phyloP scores from a whole-genome alignment of 345 rosid species.

The Lenwebbia sp. region DNA sequence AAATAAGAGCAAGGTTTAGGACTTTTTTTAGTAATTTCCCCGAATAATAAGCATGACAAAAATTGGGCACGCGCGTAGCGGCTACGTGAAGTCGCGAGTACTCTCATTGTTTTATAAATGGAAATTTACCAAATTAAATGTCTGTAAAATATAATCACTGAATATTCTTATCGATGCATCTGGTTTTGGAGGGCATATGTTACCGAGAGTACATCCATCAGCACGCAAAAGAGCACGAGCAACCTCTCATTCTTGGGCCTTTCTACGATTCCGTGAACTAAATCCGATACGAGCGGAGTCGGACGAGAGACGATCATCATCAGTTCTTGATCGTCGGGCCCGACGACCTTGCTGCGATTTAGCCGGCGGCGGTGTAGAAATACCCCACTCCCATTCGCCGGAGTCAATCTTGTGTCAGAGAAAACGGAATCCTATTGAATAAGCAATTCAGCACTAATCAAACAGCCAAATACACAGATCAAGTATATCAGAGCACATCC shows the following conservation, averaged over 20 bases:
- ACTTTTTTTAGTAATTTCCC: fast-evolving
- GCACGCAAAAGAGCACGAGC: neutral
- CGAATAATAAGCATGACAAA: fast-evolving
- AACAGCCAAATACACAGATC: neutral
- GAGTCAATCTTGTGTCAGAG: neutral
- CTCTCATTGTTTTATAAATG: neutral
- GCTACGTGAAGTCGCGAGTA: neutral
- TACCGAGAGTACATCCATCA: neutral
- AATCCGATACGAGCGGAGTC: neutral
- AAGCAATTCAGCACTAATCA: neutral
- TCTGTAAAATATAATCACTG: neutral
- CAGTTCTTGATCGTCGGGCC: neutral
- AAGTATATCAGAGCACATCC: neutral
- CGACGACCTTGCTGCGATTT: neutral
- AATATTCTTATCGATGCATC: neutral
- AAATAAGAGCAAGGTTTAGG: fast-evolving
- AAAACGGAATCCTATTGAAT: neutral
- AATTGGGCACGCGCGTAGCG: neutral
- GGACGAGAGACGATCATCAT: neutral
- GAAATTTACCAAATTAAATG: neutral
- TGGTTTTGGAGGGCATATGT: neutral
- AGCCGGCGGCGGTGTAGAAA: neutral
- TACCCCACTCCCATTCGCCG: neutral
- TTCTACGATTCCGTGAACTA: neutral
- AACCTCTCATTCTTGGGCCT: neutral